These are phyloP conservation scores for Nemophila menziesii DNA, from an alignment of 257 asterid genomes.

Conservation along the genomic window DNA sequence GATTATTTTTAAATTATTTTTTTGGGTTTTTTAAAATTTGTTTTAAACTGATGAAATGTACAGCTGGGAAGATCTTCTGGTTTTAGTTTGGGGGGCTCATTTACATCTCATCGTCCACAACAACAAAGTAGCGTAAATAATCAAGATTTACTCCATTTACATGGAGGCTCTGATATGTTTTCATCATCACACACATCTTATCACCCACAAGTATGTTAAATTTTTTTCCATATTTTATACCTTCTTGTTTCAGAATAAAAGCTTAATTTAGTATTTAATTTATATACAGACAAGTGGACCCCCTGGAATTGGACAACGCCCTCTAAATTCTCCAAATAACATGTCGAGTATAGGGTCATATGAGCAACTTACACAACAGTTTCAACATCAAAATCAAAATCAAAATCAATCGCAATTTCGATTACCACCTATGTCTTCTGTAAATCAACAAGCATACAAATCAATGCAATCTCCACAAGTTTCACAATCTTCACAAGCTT, in stretches of 20 bases:
- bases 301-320: conserved; percentile 65
- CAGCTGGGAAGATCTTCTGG: conserved; percentile 97
- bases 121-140: conserved; percentile 64
- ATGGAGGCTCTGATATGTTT: conserved; percentile 87
- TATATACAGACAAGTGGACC: conserved; percentile 70
- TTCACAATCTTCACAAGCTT: conserved; percentile 34
- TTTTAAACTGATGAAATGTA: conserved; percentile 12
- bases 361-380: conserved; percentile 87
- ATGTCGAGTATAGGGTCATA: conserved; percentile 74
- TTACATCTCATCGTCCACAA: conserved; percentile 79
- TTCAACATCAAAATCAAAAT: conserved; percentile 85
- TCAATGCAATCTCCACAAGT: conserved; percentile 47
- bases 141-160: conserved; percentile 50
- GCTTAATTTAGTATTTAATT: not conserved
- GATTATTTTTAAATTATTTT: not conserved
- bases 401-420: conserved; percentile 79
- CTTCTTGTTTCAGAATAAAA: not conserved
- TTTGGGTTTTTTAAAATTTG: not conserved
- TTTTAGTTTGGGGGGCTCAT: conserved; percentile 79
- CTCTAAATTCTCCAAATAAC: conserved; percentile 58
- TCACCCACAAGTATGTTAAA: conserved; percentile 57
- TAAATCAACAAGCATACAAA: conserved; percentile 76
- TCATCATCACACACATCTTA: conserved; percentile 63
- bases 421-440: conserved; percentile 78
- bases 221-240: no score